phyloP scores from a whole-genome alignment of 495 filamentous ascomycete genomes.

The Annulohypoxylon moriforme region DNA sequence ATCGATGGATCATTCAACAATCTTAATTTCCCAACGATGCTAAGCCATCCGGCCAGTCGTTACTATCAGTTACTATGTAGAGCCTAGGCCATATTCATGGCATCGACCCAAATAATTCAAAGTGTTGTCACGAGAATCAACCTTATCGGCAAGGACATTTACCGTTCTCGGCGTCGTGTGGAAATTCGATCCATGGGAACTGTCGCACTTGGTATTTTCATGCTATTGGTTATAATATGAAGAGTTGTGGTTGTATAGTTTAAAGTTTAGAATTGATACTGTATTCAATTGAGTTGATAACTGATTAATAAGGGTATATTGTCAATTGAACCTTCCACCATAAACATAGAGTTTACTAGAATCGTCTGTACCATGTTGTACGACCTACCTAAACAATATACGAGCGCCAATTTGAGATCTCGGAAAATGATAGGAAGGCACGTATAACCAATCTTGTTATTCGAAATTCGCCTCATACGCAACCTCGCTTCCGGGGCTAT shows the following conservation, averaged over 20 bases:
- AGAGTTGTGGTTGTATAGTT: background rate
- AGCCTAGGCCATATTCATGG: constrained; percentile 28
- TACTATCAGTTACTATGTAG: background rate
- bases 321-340: background rate
- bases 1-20: constrained; percentile 13
- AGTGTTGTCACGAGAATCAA: constrained; percentile 17
- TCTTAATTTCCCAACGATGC: constrained; percentile 17
- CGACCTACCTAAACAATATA: too few species aligned
- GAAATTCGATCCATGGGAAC: background rate
- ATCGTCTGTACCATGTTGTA: too few species aligned
- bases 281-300: background rate
- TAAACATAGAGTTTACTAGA: background rate
- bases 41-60: constrained; percentile 21
- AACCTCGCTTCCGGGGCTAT: background rate
- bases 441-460: background rate
- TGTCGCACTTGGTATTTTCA: background rate
- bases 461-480: constrained; percentile 21
- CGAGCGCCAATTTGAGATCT: too few species aligned
- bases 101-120: constrained; percentile 6
- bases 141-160: constrained; percentile 7
- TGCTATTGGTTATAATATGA: background rate
- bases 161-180: background rate
- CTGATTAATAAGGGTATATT: background rate
- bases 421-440: too few species aligned
- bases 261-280: background rate